Percentiles rank a stretch among this genome's conserved stretches.
Conservation (phyloP, 2,329 filamentous ascomycete genomes). For the Neurospora sp. region DNA sequence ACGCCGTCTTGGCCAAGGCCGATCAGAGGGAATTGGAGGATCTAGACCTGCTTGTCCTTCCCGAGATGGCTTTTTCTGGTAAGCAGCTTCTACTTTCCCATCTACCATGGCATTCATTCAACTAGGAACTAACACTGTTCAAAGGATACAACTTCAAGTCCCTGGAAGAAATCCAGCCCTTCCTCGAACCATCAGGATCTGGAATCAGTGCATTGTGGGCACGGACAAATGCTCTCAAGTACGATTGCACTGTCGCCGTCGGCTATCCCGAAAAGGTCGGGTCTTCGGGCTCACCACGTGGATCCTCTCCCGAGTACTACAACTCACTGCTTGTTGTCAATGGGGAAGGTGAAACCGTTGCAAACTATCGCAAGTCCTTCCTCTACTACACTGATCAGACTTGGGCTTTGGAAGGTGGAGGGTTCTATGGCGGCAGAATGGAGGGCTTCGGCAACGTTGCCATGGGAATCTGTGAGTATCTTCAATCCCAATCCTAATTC, state of each 20-base stretch:
- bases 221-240: conserved; percentile 51
- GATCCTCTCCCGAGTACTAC: conserved; percentile 39
- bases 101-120: neutral
- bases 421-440: conserved; percentile 38
- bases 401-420: conserved; percentile 48
- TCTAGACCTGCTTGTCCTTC: conserved; percentile 62
- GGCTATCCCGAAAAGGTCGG: conserved; percentile 67
- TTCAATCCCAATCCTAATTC: neutral
- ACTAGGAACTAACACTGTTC: neutral
- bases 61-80: conserved; percentile 71
- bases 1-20: conserved; percentile 48
- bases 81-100: conserved; percentile 15
- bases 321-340: conserved; percentile 47
- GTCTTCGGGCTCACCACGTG: conserved; percentile 35
- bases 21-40: conserved; percentile 47
- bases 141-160: conserved; percentile 71
- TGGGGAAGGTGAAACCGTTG: conserved; percentile 46
- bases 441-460: conserved; percentile 40
- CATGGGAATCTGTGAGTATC: conserved; percentile 44
- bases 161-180: conserved; percentile 55
- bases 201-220: conserved; percentile 68
- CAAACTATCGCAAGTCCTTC: conserved; percentile 51
- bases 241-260: conserved; percentile 57
- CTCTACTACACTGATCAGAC: conserved; percentile 52
- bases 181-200: conserved; percentile 54